A percentile compares a stretch with the other conserved stretches of the same genome.
phyloP scores from a whole-genome alignment of 257 asterid species.

The Ilex asprella region DNA sequence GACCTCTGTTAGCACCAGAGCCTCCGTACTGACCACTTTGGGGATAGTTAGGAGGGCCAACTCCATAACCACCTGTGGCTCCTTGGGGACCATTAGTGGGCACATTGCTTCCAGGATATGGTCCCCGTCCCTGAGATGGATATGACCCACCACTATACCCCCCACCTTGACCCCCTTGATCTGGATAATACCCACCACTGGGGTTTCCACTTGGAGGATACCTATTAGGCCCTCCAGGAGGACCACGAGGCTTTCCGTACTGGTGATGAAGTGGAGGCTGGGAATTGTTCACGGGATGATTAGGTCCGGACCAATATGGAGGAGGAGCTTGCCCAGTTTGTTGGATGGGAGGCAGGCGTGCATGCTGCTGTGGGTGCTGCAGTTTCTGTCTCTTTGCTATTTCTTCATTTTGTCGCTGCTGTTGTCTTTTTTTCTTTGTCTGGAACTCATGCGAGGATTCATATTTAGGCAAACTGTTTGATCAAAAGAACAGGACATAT shows the following conservation, averaged over 20 bases:
- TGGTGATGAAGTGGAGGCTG: constrained; percentile 63
- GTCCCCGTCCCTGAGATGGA: constrained; percentile 68
- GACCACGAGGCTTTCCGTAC: constrained; percentile 76
- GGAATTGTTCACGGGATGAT: constrained; percentile 49
- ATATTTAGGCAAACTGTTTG: constrained; percentile 72
- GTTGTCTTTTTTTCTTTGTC: constrained; percentile 91
- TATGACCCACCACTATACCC: constrained; percentile 45
- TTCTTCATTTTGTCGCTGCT: constrained; percentile 83
- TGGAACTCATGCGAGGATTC: constrained; percentile 97
- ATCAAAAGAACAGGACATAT: not conserved
- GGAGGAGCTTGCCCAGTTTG: constrained; percentile 61
- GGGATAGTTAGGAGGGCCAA: constrained; percentile 53
- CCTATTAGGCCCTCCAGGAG: constrained; percentile 63
- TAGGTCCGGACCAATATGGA: constrained; percentile 59
- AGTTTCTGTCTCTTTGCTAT: constrained; percentile 72
- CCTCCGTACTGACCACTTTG: constrained; percentile 69
- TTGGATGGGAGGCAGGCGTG: constrained; percentile 84
- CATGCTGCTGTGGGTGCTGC: constrained; percentile 74
- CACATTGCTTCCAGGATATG: constrained; percentile 49
- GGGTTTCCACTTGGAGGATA: constrained; percentile 64
- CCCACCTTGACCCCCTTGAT: constrained; percentile 70
- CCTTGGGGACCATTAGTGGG: constrained; percentile 61
- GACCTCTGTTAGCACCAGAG: constrained; percentile 59
- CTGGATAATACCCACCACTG: constrained; percentile 62
- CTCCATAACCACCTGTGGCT: constrained; percentile 51